Evolutionary conservation across 139 green algal genomes (phyloP), one percentile per base, ranked within the genome.

Genomic region (Chlorella sp.): DNA sequence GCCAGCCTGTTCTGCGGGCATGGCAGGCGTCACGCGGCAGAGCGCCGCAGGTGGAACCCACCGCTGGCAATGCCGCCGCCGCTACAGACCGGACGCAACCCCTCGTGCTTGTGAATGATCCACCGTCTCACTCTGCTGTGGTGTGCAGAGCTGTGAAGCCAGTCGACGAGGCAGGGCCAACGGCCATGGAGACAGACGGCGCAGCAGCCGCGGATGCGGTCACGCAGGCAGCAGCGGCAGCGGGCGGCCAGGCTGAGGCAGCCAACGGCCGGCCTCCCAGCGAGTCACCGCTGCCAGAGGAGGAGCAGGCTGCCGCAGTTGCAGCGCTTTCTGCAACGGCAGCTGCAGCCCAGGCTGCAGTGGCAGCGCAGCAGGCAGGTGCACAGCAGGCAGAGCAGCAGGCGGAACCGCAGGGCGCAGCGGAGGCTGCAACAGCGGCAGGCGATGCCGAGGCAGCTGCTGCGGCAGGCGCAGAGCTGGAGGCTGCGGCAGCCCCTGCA

Each of bases 271-370:
- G 51, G 51, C 12, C 21, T 2, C 20, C 51, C 36, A 55, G 74
- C 34, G 74, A 81, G 55, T 65, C 74, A 0, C 55, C 74, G 9
- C 32, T 81, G 32, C 74, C 74, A 34, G 74, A 81, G 34, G 74
- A 81, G 74, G 21, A 69, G 74, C 55, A 70, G 74, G 74, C 74
- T 3, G 15, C 5, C 9, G 74, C 56, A 6, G 74, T 81, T 1
- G 74, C 74, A 32, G 74, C 74, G 0, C 74, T 81, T 6, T 36
- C 74, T 16, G 74, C 74, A 41, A 44, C 41, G 4, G 71, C 41
- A 28, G 28, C 71, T 62, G 71, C 39, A 9, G 39, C 15, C 1
- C 71, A 78, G 71, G 65, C 60, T 30, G 60, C 60, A 1, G 9
- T 68, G 60, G 60, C 60, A 17, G 60, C 60, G 23, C 65, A 44